Evolutionary conservation across 495 filamentous ascomycete genomes (phyloP), one percentile per base, ranked within the genome.

Genomic region (Platismatia glauca): DNA sequence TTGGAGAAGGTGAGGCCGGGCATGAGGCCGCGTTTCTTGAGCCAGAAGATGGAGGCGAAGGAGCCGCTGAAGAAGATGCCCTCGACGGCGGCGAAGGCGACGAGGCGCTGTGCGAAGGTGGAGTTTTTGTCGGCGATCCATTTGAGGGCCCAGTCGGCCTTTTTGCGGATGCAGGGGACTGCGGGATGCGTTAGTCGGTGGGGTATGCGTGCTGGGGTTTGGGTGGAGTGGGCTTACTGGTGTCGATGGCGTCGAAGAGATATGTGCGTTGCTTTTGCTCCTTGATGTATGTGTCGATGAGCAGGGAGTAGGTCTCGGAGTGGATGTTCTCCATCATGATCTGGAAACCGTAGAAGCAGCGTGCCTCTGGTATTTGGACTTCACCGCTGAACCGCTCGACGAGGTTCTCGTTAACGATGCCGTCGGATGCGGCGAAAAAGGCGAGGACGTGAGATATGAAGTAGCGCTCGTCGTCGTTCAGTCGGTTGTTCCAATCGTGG

Each of bases 281-380:
- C 82, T 95, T 96, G 82, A 98, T 95, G 78, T 99, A 99, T 65
- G 95, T 99, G 72, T 99, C 94, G 74, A 99, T 99, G 68, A 99
- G 86, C 18, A 99, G 85, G 39, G 93, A 97, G 84, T 99, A 99
- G 55, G 94, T 99, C 79, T 99, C 94, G 34, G 94, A 95, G 84
- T 99, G 94, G 71, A 99, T 97, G 80, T 99, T 99, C 85, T 99
- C 94, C 89, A 99, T 97, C 94, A 99, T 99, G 81, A 99, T 99
- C 79, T 99, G 94, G 84, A 99, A 99, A 67, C 94, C 94, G 75
- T 98, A 98, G 85, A 98, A 98, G 86, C 94, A 97, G 74, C 94
- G 91, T 61, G 94, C 94, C 79, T 98, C 94, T 39, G 94, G 93
- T 66, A 96, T 86, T 79, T 98, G 94, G 34, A 98, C 93, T 77